Evolutionary conservation across 305 asterid genomes (phyloP).

Genomic region (Petunia hybrid): DNA sequence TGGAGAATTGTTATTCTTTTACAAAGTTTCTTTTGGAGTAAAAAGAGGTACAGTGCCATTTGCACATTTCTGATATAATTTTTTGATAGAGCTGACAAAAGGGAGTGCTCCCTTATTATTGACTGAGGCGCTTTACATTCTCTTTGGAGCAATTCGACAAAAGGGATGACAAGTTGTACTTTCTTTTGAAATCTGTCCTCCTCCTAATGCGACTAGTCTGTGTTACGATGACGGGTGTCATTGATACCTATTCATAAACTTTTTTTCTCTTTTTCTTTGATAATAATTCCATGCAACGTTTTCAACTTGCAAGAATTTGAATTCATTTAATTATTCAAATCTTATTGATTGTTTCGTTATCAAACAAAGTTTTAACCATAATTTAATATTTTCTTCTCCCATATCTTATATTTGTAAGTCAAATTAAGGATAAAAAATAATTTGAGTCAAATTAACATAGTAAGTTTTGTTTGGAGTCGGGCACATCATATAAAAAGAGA

Average conservation of each 20-base stretch:
- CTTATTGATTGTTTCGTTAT: no score
- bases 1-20: not conserved
- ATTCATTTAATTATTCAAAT: no score
- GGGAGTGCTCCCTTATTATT: not conserved
- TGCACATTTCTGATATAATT: no score
- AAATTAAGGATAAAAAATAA: no score
- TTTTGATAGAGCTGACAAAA: not conserved
- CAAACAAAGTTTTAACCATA: no score
- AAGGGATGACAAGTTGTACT: not conserved
- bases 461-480: no score
- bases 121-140: not conserved
- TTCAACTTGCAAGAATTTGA: no score
- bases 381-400: no score
- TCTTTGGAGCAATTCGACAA: not conserved
- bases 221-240: not conserved
- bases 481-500: no score
- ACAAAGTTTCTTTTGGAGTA: not conserved
- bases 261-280: not conserved
- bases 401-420: no score
- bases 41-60: not conserved
- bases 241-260: not conserved
- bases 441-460: no score
- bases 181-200: not conserved
- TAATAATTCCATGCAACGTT: no score
- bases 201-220: slow-evolving; percentile 3